A percentile compares a stretch with the other conserved stretches of the same genome.
Evolutionary conservation across 225 moss, liverwort and hornwort genomes (phyloP).

Genomic region (Polytrichum formosum): DNA sequence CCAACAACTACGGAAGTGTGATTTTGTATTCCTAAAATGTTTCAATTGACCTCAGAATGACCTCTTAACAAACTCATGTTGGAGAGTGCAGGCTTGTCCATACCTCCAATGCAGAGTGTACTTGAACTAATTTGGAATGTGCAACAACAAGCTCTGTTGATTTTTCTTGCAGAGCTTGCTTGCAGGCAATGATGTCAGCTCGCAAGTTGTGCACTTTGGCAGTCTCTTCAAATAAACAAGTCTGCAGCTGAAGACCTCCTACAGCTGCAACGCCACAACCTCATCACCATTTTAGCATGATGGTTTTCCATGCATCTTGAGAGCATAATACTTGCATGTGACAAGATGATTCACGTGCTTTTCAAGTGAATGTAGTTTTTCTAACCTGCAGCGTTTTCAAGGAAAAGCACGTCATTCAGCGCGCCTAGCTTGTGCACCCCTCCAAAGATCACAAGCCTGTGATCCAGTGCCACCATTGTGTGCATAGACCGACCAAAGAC

Average conservation of each 20-base stretch:
- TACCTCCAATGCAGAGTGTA: neutral
- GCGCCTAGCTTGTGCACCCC: constrained; percentile 81
- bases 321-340: neutral
- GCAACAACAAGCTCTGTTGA: constrained; percentile 40
- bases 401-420: constrained; percentile 66
- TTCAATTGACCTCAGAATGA: neutral
- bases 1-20: constrained; percentile 8
- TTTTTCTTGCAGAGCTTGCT: constrained; percentile 47
- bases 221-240: constrained; percentile 49
- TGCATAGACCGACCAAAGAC: constrained; percentile 88
- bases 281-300: neutral
- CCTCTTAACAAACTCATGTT: neutral
- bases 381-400: constrained; percentile 88
- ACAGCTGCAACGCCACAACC: constrained; percentile 38
- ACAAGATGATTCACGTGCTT: neutral
- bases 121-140: neutral
- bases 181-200: constrained; percentile 45
- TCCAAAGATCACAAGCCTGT: constrained; percentile 79
- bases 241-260: constrained; percentile 69
- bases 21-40: neutral
- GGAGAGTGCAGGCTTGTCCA: neutral
- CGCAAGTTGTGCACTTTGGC: constrained; percentile 61
- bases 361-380: neutral
- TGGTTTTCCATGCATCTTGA: neutral
- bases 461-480: constrained; percentile 69